Evolutionary conservation across 2,329 filamentous ascomycete genomes (phyloP).

Genomic region (Cercospora sp.): DNA sequence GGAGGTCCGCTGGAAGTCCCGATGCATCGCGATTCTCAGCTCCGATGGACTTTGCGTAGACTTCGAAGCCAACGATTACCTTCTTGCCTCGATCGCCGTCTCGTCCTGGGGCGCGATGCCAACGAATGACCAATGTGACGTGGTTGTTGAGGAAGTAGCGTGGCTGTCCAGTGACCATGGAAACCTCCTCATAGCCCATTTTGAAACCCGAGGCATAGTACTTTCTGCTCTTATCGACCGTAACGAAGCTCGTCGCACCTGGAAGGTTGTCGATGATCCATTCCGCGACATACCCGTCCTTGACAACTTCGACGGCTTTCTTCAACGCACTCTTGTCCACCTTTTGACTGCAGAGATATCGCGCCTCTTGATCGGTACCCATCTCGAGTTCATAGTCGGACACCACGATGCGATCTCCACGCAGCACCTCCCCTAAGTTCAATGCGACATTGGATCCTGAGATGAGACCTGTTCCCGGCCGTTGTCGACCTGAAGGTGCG

Average conservation of each 20-base stretch:
- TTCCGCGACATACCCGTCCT: constrained; percentile 80
- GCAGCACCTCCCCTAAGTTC: constrained; percentile 83
- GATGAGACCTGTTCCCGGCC: constrained; percentile 66
- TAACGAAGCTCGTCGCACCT: constrained; percentile 84
- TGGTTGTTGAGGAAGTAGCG: constrained; percentile 84
- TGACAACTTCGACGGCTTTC: constrained; percentile 70
- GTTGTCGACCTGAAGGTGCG: constrained; percentile 68
- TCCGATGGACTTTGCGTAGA: constrained; percentile 82
- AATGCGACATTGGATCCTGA: constrained; percentile 76
- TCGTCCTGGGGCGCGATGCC: constrained; percentile 68
- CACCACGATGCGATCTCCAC: constrained; percentile 79
- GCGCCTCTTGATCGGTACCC: constrained; percentile 72
- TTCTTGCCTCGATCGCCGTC: constrained; percentile 71
- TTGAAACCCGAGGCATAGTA: constrained; percentile 92
- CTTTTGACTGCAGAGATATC: constrained; percentile 68
- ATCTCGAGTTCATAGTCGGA: constrained; percentile 82
- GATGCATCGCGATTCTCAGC: constrained; percentile 59
- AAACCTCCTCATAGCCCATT: constrained; percentile 72
- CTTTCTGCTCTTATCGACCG: constrained; percentile 77
- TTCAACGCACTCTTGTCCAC: constrained; percentile 65
- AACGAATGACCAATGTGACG: constrained; percentile 79
- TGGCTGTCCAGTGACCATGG: constrained; percentile 58
- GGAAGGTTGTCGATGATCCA: constrained; percentile 94
- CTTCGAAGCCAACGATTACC: constrained; percentile 84
- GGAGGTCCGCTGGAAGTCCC: constrained; percentile 69